Conservation (phyloP, 2,329 filamentous ascomycete species). For the Colletotrichum destructivum region DNA sequence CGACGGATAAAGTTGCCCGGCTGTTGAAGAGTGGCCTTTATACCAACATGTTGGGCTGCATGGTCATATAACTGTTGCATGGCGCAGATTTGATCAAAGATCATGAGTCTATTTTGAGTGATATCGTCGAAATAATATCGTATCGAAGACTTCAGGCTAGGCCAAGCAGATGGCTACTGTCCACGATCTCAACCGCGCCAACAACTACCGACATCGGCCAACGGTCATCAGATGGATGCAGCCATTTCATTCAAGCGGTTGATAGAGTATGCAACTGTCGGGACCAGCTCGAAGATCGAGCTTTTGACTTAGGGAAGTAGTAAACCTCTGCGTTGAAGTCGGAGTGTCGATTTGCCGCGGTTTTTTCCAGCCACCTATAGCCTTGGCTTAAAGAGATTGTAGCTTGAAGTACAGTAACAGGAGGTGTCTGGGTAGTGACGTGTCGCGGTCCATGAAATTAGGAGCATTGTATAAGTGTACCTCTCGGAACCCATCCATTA, state of each 20-base stretch:
- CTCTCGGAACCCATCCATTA: too few relatives aligned
- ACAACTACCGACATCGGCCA: background rate
- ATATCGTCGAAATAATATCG: background rate
- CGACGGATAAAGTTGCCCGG: conserved; percentile 38
- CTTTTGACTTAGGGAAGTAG: background rate
- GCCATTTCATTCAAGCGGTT: background rate
- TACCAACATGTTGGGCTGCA: background rate
- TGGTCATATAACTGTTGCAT: background rate
- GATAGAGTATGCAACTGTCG: background rate
- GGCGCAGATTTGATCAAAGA: background rate
- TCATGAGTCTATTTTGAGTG: background rate
- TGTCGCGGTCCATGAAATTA: background rate
- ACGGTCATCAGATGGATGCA: background rate
- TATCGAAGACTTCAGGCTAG: background rate
- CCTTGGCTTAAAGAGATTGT: too few relatives aligned
- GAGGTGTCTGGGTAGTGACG: background rate
- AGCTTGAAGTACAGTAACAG: background rate
- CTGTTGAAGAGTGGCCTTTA: conserved; percentile 1
- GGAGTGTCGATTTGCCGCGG: background rate
- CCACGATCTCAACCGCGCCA: background rate
- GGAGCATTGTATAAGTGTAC: background rate
- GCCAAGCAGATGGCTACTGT: background rate
- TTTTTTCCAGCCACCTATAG: background rate
- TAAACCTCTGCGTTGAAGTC: background rate
- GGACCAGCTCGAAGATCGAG: background rate